Percentiles rank a stretch among this genome's conserved stretches.
Conservation (phyloP, 2,329 filamentous ascomycete genomes). For the Xylaria sp. region DNA sequence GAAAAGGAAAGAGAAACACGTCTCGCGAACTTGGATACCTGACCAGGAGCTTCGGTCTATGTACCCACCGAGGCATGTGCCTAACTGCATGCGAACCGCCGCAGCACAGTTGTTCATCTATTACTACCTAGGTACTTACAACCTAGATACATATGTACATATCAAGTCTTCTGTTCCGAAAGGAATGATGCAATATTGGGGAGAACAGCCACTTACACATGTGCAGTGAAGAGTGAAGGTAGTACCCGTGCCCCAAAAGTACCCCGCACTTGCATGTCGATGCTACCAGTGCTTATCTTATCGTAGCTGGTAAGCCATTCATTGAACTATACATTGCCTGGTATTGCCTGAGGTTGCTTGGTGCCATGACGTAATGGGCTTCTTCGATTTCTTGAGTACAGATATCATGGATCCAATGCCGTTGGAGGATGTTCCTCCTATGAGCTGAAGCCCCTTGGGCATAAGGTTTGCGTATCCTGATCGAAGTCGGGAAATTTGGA, state of each 20-base stretch:
- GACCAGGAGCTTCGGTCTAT: too few relatives aligned
- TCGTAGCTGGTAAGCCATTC: not conserved
- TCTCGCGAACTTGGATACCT: not conserved
- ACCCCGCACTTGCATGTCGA: constrained; percentile 25
- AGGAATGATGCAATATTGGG: constrained; percentile 1
- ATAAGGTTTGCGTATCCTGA: not conserved
- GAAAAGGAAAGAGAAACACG: not conserved
- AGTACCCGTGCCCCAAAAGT: constrained; percentile 9
- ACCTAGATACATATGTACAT: too few relatives aligned
- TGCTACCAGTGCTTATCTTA: constrained; percentile 21
- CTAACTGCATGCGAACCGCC: not conserved
- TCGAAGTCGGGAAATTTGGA: too few relatives aligned
- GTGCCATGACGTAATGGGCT: not conserved
- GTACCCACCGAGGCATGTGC: not conserved
- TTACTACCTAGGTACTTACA: not conserved
- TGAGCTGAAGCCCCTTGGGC: not conserved
- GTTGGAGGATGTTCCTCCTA: not conserved
- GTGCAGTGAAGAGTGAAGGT: too few relatives aligned
- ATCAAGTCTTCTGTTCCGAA: not conserved
- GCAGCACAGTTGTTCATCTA: not conserved
- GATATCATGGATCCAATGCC: too few relatives aligned
- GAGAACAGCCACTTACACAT: not conserved
- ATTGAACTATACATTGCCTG: not conserved
- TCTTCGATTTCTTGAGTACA: not conserved
- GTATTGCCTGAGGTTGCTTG: not conserved